Evolutionary conservation across 805 yeast species (phyloP).

Genomic region (Candida incommunis): DNA sequence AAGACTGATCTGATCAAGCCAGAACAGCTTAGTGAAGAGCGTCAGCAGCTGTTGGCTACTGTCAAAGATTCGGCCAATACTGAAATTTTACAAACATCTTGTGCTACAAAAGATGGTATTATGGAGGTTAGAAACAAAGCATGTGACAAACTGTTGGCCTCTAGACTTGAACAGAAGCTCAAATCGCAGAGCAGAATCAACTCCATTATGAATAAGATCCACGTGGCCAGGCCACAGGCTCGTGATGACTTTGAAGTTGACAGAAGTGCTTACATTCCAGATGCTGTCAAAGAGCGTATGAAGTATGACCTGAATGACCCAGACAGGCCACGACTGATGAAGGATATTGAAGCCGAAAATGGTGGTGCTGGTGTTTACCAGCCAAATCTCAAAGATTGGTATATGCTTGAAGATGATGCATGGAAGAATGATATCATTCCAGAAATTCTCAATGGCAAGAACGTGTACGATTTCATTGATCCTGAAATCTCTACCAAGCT

Average conservation of each 20-base stretch:
- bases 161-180: constrained; percentile 92
- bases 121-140: constrained; percentile 95
- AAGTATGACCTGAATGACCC: constrained; percentile 75
- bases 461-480: constrained; percentile 94
- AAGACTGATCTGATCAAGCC: constrained; percentile 81
- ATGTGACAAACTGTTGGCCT: constrained; percentile 88
- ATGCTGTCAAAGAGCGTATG: constrained; percentile 40
- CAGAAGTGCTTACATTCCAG: constrained; percentile 76
- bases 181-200: constrained; percentile 83
- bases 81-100: constrained; percentile 85
- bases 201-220: constrained; percentile 87
- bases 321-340: constrained; percentile 50
- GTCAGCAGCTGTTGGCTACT: constrained; percentile 55
- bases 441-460: constrained; percentile 88
- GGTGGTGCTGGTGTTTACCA: constrained; percentile 99
- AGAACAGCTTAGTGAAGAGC: constrained; percentile 68
- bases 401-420: constrained; percentile 84
- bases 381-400: constrained; percentile 83
- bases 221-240: constrained; percentile 78
- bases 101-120: constrained; percentile 86
- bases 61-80: constrained; percentile 52
- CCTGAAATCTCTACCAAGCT: constrained; percentile 89
- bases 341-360: constrained; percentile 83
- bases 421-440: constrained; percentile 99
- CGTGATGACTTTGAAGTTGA: constrained; percentile 60